These are phyloP conservation scores for Hypoxylon sp. DNA, from an alignment of 2,329 filamentous ascomycete species.

Conservation along the genomic window DNA sequence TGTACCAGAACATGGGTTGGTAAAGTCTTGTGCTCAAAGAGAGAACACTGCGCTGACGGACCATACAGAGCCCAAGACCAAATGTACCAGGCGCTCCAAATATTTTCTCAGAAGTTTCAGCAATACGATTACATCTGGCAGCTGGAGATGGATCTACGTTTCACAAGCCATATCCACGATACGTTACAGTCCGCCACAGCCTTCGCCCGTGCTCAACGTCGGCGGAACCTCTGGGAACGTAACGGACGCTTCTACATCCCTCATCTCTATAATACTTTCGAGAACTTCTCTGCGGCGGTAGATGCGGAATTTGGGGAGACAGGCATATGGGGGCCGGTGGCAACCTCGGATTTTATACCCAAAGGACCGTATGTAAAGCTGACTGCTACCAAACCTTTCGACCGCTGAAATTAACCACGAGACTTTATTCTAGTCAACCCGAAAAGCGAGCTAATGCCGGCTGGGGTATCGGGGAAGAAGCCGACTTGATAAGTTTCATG, in stretches of 20 bases:
- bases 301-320: conserved; percentile 62
- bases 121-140: conserved; percentile 73
- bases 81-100: conserved; percentile 47
- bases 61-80: conserved; percentile 34
- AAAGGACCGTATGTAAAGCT: conserved; percentile 51
- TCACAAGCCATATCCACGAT: conserved; percentile 71
- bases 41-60: not conserved
- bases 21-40: not conserved
- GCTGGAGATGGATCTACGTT: conserved; percentile 74
- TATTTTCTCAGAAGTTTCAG: conserved; percentile 70
- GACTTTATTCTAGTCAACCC: not conserved
- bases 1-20: conserved; percentile 60
- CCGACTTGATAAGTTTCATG: conserved; percentile 79
- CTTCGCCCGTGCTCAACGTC: conserved; percentile 74
- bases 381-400: not conserved
- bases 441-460: conserved; percentile 41
- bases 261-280: conserved; percentile 71
- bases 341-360: conserved; percentile 59
- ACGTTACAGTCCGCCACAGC: conserved; percentile 56
- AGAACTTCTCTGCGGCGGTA: conserved; percentile 63
- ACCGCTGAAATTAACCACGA: not conserved
- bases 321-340: conserved; percentile 60
- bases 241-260: conserved; percentile 80
- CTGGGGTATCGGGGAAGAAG: conserved; percentile 76
- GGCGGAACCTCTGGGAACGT: conserved; percentile 78